Percentiles rank a stretch among this genome's conserved stretches.
These are phyloP conservation scores for Luzula sylvatica DNA, from an alignment of 176 grass and related monocot species.

Conservation along the genomic window DNA sequence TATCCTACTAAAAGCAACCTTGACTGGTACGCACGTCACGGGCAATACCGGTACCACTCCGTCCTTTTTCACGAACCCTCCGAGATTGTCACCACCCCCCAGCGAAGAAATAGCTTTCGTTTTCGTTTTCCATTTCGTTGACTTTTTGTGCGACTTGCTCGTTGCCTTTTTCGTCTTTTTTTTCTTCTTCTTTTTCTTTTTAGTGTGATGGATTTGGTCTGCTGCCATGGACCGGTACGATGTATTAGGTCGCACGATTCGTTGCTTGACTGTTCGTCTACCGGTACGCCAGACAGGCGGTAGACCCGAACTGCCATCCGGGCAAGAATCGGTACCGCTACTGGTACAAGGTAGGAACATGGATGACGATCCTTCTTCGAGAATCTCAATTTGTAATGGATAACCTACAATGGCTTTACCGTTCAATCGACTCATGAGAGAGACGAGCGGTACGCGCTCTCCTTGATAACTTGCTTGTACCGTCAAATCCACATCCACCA, in stretches of 20 bases:
- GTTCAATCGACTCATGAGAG: constrained; percentile 93
- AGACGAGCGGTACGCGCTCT: constrained; percentile 95
- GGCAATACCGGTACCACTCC: constrained; percentile 56
- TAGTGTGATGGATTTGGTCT: too few relatives aligned
- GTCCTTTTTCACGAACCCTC: constrained; percentile 49
- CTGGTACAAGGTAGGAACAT: constrained; percentile 37
- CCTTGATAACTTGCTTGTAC: constrained; percentile 94
- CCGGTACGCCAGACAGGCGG: constrained; percentile 80
- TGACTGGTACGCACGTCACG: constrained; percentile 80
- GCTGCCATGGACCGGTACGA: constrained; percentile 14
- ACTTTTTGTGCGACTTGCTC: constrained; percentile 59
- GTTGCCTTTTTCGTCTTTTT: constrained; percentile 33
- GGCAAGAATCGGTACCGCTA: constrained; percentile 21
- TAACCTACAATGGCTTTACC: constrained; percentile 97
- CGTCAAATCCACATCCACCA: constrained; percentile 75
- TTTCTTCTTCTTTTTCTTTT: constrained; percentile 38
- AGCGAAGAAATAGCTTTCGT: constrained; percentile 33
- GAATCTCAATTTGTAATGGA: constrained; percentile 90
- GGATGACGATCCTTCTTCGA: constrained; percentile 63
- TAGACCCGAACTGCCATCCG: constrained; percentile 41
- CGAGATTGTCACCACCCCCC: constrained; percentile 36
- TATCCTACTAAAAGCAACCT: constrained; percentile 95
- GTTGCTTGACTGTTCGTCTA: constrained; percentile 88
- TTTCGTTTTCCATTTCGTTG: constrained; percentile 44
- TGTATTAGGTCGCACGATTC: constrained; percentile 65